Conservation (phyloP, 257 asterid species). For the Solanum lycopersicoides region DNA sequence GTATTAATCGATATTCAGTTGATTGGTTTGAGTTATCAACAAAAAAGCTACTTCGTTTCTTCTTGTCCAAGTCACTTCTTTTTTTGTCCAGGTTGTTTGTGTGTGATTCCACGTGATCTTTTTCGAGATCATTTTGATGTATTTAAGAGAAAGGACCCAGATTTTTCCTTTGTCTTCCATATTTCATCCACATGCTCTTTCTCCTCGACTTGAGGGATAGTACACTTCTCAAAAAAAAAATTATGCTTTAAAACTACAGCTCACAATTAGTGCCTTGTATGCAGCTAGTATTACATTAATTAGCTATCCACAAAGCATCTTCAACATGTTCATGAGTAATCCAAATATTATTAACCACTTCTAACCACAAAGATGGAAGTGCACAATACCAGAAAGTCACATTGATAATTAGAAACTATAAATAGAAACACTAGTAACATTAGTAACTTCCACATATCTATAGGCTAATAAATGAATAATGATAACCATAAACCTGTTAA, state of each 20-base stretch:
- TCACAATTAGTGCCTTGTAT: not conserved
- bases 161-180: not conserved
- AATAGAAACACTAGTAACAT: not conserved
- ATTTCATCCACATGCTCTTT: not conserved
- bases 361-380: not conserved
- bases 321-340: not conserved
- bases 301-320: not conserved
- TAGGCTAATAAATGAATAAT: not conserved
- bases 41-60: not conserved
- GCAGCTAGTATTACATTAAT: not conserved
- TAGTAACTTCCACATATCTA: not conserved
- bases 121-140: not conserved
- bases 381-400: not conserved
- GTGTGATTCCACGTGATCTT: not conserved
- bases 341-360: not conserved
- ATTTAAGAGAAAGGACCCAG: not conserved
- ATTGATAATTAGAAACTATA: not conserved
- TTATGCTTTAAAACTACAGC: not conserved
- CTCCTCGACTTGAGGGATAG: not conserved
- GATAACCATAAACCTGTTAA: not conserved
- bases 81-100: not conserved
- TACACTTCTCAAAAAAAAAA: not conserved
- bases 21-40: not conserved
- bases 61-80: not conserved
- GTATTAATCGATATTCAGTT: not conserved